These are phyloP conservation scores for Trichosanthes truncata DNA, from an alignment of 306 rosid genomes.

Conservation along the genomic window DNA sequence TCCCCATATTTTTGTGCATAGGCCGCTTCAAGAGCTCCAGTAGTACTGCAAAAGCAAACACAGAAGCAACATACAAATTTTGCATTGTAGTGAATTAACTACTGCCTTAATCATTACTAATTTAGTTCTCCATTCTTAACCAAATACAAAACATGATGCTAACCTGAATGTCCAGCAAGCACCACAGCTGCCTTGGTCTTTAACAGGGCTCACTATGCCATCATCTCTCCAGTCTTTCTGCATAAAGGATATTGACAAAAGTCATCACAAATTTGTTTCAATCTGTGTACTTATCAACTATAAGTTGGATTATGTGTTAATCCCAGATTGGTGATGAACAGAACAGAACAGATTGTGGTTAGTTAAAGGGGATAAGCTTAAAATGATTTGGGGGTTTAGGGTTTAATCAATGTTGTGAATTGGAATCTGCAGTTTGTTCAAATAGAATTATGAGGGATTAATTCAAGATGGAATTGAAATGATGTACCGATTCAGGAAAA, in stretches of 20 bases:
- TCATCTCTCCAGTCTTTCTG: constrained; percentile 91
- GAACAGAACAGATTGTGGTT: too few relatives aligned
- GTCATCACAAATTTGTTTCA: neutral
- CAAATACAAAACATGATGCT: neutral
- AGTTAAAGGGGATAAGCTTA: neutral
- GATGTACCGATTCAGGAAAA: constrained; percentile 38
- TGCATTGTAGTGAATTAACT: neutral
- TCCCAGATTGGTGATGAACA: too few relatives aligned
- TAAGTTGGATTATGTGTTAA: neutral
- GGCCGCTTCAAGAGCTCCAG: constrained; percentile 89
- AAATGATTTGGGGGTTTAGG: neutral
- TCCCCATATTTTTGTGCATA: constrained; percentile 58
- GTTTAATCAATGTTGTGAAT: neutral
- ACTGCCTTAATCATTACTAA: neutral
- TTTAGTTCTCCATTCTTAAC: neutral
- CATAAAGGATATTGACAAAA: neutral
- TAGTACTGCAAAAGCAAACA: constrained; percentile 45
- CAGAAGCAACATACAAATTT: neutral
- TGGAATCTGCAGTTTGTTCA: neutral
- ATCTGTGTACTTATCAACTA: neutral
- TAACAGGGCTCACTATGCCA: constrained; percentile 62
- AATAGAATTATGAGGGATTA: too few relatives aligned
- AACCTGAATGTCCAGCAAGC: constrained; percentile 63
- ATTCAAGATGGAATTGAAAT: neutral
- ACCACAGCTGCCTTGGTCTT: constrained; percentile 65